phyloP scores from a whole-genome alignment of 768 basidiomycete genomes.

The Sporobolomyces roseus region DNA sequence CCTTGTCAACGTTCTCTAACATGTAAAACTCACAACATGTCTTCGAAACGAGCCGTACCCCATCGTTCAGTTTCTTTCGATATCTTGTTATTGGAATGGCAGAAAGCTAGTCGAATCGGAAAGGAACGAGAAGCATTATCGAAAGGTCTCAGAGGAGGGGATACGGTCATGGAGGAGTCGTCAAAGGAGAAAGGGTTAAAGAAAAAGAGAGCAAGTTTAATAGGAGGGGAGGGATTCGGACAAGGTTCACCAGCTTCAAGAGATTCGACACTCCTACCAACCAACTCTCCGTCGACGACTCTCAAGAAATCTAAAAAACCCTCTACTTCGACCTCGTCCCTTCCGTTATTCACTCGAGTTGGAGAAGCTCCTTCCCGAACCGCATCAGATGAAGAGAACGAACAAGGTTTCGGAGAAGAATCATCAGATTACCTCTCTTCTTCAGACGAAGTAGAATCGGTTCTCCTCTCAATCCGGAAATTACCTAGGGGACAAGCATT shows the following conservation, averaged over 20 bases:
- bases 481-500: not conserved
- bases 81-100: conserved; percentile 82
- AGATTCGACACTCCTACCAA: not conserved
- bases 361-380: conserved; percentile 55
- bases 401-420: conserved; percentile 55
- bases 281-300: not conserved
- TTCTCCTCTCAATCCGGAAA: conserved; percentile 55
- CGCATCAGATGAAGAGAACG: conserved; percentile 50
- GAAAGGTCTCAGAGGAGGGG: not conserved
- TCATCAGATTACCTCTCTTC: conserved; percentile 56
- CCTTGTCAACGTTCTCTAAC: conserved; percentile 93
- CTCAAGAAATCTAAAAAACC: conserved; percentile 11
- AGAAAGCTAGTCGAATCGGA: conserved; percentile 47
- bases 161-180: not conserved
- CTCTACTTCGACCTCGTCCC: conserved; percentile 9
- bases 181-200: not conserved
- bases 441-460: conserved; percentile 73
- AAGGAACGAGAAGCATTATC: conserved; percentile 27
- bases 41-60: conserved; percentile 84
- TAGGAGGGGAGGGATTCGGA: conserved; percentile 49
- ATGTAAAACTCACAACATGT: conserved; percentile 97
- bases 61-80: conserved; percentile 81
- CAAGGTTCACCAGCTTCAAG: not conserved
- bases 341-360: conserved; percentile 46
- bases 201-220: conserved; percentile 62